A percentile compares a stretch with the other conserved stretches of the same genome.
phyloP scores from a whole-genome alignment of 352 stramenopile species.

The Globisporangium okanoganense region DNA sequence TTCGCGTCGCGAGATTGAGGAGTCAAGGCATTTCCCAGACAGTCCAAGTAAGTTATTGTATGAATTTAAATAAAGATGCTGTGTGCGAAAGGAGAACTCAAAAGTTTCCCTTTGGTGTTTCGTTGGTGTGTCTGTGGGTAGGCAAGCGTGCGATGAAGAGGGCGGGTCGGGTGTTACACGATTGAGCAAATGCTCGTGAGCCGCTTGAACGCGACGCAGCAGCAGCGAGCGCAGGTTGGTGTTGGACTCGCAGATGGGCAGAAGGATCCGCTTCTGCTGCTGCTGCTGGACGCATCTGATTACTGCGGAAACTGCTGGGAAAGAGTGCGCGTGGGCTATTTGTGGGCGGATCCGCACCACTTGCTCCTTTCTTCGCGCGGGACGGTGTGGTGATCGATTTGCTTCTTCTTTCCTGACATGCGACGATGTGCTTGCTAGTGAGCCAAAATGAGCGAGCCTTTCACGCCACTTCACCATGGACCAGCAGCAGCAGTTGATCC shows the following conservation, averaged over 20 bases:
- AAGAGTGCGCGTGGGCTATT: neutral
- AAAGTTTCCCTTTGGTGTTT: neutral
- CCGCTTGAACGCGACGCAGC: neutral
- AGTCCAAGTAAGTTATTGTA: too few relatives aligned
- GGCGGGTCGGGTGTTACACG: neutral
- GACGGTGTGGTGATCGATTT: neutral
- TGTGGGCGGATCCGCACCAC: conserved; percentile 1
- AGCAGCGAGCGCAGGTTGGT: neutral
- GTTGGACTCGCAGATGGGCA: neutral
- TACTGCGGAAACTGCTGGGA: neutral
- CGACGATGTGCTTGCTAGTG: neutral
- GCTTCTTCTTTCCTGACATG: too few relatives aligned
- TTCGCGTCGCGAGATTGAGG: too few relatives aligned
- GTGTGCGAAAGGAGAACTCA: neutral
- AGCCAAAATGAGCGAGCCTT: conserved; percentile 4
- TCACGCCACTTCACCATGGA: too few relatives aligned
- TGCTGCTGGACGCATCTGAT: neutral
- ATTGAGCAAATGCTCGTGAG: neutral
- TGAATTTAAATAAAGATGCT: too few relatives aligned
- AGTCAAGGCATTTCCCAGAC: too few relatives aligned
- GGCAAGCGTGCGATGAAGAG: neutral
- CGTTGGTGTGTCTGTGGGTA: neutral
- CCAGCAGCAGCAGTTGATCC: too few relatives aligned
- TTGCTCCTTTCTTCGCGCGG: neutral
- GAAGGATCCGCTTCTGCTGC: neutral